Evolutionary conservation across 2,329 filamentous ascomycete species (phyloP).

Genomic region (Pseudophaeomoniella oleicola): DNA sequence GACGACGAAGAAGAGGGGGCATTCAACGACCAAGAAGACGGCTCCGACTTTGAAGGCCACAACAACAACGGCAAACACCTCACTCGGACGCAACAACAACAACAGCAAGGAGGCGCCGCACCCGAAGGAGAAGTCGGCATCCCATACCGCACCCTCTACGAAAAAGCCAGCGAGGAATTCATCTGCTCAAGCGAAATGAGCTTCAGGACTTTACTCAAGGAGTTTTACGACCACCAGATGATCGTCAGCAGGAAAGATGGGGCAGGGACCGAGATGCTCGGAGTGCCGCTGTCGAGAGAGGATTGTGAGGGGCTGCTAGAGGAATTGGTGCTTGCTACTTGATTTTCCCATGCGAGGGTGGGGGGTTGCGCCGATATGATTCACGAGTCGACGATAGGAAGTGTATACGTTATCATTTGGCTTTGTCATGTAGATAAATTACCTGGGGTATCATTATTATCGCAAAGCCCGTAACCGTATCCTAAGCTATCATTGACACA

Average conservation of each 20-base stretch:
- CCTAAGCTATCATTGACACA: too few species aligned
- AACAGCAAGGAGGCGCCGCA: not conserved
- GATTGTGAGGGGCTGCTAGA: slow-evolving; percentile 83
- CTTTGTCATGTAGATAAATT: too few species aligned
- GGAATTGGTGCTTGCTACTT: slow-evolving; percentile 37
- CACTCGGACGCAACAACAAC: slow-evolving; percentile 6
- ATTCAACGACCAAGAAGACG: slow-evolving; percentile 14
- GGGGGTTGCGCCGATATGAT: too few species aligned
- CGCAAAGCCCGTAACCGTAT: too few species aligned
- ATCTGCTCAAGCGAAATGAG: slow-evolving; percentile 94
- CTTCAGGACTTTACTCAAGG: slow-evolving; percentile 84
- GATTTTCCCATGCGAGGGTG: too few species aligned
- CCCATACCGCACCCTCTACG: slow-evolving; percentile 82
- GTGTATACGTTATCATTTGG: too few species aligned
- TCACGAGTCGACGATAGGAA: too few species aligned
- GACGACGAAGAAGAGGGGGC: slow-evolving; percentile 34
- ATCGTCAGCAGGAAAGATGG: slow-evolving; percentile 77
- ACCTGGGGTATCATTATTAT: too few species aligned
- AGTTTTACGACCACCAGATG: slow-evolving; percentile 98
- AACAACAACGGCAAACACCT: slow-evolving; percentile 1
- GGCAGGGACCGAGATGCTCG: slow-evolving; percentile 70
- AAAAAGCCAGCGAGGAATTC: slow-evolving; percentile 92
- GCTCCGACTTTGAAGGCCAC: slow-evolving; percentile 14
- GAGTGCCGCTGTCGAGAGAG: slow-evolving; percentile 71
- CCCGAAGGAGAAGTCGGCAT: slow-evolving; percentile 43